Evolutionary conservation across 1,139 yeast genomes (phyloP), one percentile per base, ranked within the genome.

Genomic region (Magnusiomyces magnusii): DNA sequence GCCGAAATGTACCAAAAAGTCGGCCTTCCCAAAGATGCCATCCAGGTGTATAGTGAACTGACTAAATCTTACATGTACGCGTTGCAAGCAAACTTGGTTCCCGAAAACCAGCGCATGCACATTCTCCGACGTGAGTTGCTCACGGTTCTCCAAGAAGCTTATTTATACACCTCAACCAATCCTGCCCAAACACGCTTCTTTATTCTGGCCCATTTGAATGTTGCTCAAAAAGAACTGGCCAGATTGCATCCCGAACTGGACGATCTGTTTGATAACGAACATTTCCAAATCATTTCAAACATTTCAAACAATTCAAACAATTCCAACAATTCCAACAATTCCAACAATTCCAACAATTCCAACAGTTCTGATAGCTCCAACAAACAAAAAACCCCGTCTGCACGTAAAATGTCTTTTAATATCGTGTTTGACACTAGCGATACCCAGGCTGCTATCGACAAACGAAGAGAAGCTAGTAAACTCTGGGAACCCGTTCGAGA

Each of bases 1-100:
- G 96, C 87, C 2, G 96, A 91, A 68, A 87, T 90, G 90, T 88
- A 84, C 69, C 95, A 87, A 68, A 75, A 85, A 56, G 73, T 87
- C 63, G 77, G 77, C 41, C 78, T 81, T 83, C 63, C 71, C 49
- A 80, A 80, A 23, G 89, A 86, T 60, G 95, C 95, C 0, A 76
- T 81, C 39, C 77, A 78, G 65, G 71, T 86, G 39, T 87, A 87
- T 70, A 77, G 84, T 61, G 95, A 87, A 67, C 76, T 88, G 60
- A 83, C 86, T 13, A 78, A 84, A 1, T 74, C 83, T 41, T 87
- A 85, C 67, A 60, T 73, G 28, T 76, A 84, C 61, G 80, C 82
- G n/a, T 82, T 83, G 9, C 64, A 65, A 34, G 64, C 75, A 7
- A 72, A 72, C 17, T 64, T 68, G n/a, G 67, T 78, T 1, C 67